Percentiles rank a stretch among this genome's conserved stretches.
Conservation (phyloP, 257 asterid genomes). For the Verbena officinalis region DNA sequence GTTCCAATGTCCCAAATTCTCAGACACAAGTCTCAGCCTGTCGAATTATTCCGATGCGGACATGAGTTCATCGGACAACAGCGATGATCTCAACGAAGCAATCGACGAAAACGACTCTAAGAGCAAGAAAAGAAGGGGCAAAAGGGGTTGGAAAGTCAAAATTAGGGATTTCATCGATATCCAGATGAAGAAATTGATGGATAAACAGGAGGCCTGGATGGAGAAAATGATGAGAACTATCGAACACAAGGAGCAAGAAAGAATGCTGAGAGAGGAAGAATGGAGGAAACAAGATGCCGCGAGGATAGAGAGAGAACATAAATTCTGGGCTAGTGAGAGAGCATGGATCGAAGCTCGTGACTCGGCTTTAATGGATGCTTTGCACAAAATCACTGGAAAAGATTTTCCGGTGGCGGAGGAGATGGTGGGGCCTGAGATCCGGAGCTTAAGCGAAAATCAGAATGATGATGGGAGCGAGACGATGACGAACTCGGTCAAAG, state of each 20-base stretch:
- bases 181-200: constrained; percentile 79
- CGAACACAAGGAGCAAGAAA: constrained; percentile 81
- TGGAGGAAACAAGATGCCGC: constrained; percentile 80
- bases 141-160: constrained; percentile 65
- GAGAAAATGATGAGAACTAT: constrained; percentile 79
- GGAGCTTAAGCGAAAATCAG: constrained; percentile 27
- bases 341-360: constrained; percentile 89
- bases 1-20: constrained; percentile 39
- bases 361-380: constrained; percentile 64
- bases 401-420: constrained; percentile 26
- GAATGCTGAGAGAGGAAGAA: constrained; percentile 66
- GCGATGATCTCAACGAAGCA: constrained; percentile 27
- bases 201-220: constrained; percentile 83
- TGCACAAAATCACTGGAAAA: constrained; percentile 50
- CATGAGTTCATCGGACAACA: constrained; percentile 56
- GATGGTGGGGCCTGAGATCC: constrained; percentile 30
- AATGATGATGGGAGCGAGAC: constrained; percentile 41
- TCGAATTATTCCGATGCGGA: constrained; percentile 66
- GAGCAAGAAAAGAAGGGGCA: constrained; percentile 47
- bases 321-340: constrained; percentile 82
- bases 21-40: constrained; percentile 79
- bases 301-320: constrained; percentile 72
- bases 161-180: constrained; percentile 68
- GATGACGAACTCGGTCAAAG: constrained; percentile 27
- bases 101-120: constrained; percentile 28